Percentiles rank a stretch among this genome's conserved stretches.
phyloP scores from a whole-genome alignment of 2,329 filamentous ascomycete genomes.

The Volutella citrinella region DNA sequence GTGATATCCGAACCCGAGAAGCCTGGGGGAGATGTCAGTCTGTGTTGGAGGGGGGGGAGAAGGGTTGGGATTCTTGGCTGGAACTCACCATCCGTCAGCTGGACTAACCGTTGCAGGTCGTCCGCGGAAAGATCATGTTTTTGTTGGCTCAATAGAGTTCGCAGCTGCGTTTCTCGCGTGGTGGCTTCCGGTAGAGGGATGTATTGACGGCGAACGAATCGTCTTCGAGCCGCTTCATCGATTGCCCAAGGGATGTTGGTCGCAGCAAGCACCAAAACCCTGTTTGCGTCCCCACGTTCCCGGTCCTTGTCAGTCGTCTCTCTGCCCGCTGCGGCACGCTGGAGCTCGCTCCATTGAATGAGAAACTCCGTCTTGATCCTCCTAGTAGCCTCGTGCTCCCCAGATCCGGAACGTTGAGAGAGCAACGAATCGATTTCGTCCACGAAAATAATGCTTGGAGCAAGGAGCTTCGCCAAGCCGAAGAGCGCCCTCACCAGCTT shows the following conservation, averaged over 20 bases:
- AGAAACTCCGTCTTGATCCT: conserved; percentile 97
- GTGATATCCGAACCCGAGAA: conserved; percentile 98
- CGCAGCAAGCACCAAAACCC: conserved; percentile 89
- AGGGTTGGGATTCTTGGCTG: too few relatives aligned
- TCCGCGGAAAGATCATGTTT: conserved; percentile 72
- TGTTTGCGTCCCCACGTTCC: conserved; percentile 74
- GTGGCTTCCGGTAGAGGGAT: conserved; percentile 87
- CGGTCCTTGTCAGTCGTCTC: conserved; percentile 66
- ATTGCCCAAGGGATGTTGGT: conserved; percentile 98
- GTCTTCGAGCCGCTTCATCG: conserved; percentile 85
- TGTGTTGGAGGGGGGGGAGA: too few relatives aligned
- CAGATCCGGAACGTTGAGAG: conserved; percentile 75
- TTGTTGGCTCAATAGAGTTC: conserved; percentile 78
- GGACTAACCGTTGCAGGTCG: conserved; percentile 74
- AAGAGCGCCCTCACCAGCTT: conserved; percentile 94
- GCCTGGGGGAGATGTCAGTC: too few relatives aligned
- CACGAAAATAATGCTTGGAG: conserved; percentile 96
- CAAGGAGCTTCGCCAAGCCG: conserved; percentile 79
- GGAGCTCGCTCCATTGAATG: conserved; percentile 94
- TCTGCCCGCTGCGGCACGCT: conserved; percentile 84
- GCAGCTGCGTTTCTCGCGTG: conserved; percentile 76
- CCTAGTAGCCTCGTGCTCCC: conserved; percentile 89
- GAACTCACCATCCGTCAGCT: conserved; percentile 75
- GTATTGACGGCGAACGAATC: conserved; percentile 92
- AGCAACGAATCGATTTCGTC: conserved; percentile 96